phyloP scores from a whole-genome alignment of 345 rosid genomes.

The Ailanthus altissimus region DNA sequence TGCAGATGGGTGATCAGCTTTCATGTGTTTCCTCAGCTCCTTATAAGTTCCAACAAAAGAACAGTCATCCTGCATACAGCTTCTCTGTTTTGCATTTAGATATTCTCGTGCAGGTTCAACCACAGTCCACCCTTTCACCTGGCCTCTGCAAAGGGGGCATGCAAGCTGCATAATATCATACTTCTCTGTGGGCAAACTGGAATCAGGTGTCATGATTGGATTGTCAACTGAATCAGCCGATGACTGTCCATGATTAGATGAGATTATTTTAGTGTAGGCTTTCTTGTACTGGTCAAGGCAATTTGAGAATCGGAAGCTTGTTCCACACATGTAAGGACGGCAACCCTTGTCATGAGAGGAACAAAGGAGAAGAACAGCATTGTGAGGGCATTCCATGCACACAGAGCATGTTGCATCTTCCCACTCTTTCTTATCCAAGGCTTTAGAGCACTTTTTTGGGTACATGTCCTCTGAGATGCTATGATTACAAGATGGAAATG shows the following conservation, averaged over 20 bases:
- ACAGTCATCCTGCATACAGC: slow-evolving; percentile 94
- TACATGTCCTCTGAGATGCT: slow-evolving; percentile 35
- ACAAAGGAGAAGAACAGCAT: slow-evolving; percentile 95
- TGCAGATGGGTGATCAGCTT: slow-evolving; percentile 69
- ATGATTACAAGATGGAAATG: slow-evolving; percentile 36
- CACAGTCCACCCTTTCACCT: slow-evolving; percentile 97
- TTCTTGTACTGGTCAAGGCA: slow-evolving; percentile 95
- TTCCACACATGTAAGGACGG: slow-evolving; percentile 98
- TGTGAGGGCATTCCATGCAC: slow-evolving; percentile 98
- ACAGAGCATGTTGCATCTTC: slow-evolving; percentile 86
- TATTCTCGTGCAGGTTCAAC: slow-evolving; percentile 82
- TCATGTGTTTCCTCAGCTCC: slow-evolving; percentile 96
- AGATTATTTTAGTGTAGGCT: slow-evolving; percentile 62
- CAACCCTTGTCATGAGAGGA: slow-evolving; percentile 98
- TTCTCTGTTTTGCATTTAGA: slow-evolving; percentile 74
- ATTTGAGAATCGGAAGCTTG: slow-evolving; percentile 90
- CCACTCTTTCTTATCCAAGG: slow-evolving; percentile 74
- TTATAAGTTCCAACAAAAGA: slow-evolving; percentile 69
- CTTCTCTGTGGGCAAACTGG: slow-evolving; percentile 42
- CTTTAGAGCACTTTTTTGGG: slow-evolving; percentile 49
- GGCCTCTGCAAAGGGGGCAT: slow-evolving; percentile 96
- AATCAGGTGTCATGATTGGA: slow-evolving; percentile 33
- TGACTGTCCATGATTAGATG: slow-evolving; percentile 32
- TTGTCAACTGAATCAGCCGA: slow-evolving; percentile 32
- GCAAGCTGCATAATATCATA: slow-evolving; percentile 63